phyloP scores from a whole-genome alignment of 1,284 basidiomycete species.

The Wolfiporia cocos region DNA sequence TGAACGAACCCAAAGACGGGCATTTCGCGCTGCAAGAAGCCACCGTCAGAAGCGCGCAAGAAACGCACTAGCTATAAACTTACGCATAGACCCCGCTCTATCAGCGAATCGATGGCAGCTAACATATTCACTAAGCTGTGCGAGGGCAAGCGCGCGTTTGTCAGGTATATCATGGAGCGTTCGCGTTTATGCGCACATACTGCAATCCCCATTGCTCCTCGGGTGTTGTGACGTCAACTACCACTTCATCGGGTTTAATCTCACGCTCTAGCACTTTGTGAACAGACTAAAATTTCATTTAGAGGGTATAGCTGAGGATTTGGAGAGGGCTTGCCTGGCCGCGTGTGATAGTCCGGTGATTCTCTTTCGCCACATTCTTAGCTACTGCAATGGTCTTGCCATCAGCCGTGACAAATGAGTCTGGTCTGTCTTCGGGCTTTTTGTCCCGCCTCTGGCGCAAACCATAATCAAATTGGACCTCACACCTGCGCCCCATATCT shows the following conservation, averaged over 20 bases:
- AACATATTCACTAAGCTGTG: constrained; percentile 64
- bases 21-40: constrained; percentile 60
- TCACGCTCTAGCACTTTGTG: constrained; percentile 80
- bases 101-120: constrained; percentile 42
- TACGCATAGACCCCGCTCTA: constrained; percentile 42
- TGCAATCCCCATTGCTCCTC: constrained; percentile 75
- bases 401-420: constrained; percentile 49
- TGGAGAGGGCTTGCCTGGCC: constrained; percentile 44
- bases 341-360: constrained; percentile 51
- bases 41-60: too few species aligned
- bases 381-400: constrained; percentile 68
- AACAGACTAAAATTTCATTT: constrained; percentile 41
- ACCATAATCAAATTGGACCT: constrained; percentile 75
- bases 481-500: constrained; percentile 50
- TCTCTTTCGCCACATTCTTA: constrained; percentile 47
- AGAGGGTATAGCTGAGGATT: not conserved
- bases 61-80: too few species aligned
- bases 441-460: constrained; percentile 51
- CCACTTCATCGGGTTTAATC: constrained; percentile 54
- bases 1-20: constrained; percentile 66
- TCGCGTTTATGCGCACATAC: constrained; percentile 23
- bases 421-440: constrained; percentile 50
- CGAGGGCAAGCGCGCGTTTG: not conserved
- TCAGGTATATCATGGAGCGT: not conserved
- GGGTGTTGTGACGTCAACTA: constrained; percentile 38